A percentile compares a stretch with the other conserved stretches of the same genome.
Evolutionary conservation across 1,139 yeast genomes (phyloP).

Genomic region (Arxiozyma bovina): DNA sequence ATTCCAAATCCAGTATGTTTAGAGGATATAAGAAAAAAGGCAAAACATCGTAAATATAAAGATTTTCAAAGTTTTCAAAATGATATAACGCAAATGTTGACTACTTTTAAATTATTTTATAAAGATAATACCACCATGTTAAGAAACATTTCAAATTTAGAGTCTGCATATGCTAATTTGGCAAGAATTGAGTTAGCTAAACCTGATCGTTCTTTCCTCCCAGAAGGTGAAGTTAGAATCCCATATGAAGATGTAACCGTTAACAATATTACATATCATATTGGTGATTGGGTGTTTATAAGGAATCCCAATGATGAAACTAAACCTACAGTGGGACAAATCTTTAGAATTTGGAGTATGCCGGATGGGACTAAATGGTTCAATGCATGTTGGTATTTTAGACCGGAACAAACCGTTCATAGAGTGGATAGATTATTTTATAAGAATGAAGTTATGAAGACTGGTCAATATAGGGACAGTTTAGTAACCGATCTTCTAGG

Average conservation of each 20-base stretch:
- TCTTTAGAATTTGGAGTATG: constrained; percentile 81
- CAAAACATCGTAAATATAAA: constrained; percentile 74
- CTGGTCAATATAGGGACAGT: constrained; percentile 95
- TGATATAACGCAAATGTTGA: constrained; percentile 69
- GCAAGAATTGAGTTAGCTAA: constrained; percentile 66
- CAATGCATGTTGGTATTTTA: constrained; percentile 94
- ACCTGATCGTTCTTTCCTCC: constrained; percentile 72
- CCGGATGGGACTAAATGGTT: constrained; percentile 79
- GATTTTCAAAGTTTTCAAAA: constrained; percentile 66
- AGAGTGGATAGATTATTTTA: constrained; percentile 80
- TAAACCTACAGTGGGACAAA: constrained; percentile 88
- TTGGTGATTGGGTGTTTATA: constrained; percentile 92
- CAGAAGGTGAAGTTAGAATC: constrained; percentile 59
- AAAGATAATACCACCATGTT: constrained; percentile 48
- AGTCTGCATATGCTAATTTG: constrained; percentile 49
- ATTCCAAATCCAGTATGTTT: constrained; percentile 71
- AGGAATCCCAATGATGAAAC: constrained; percentile 78
- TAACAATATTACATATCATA: constrained; percentile 63
- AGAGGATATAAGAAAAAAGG: constrained; percentile 71
- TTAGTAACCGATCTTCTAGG: constrained; percentile 78
- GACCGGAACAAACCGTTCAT: constrained; percentile 97
- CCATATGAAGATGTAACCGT: constrained; percentile 71
- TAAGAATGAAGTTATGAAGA: constrained; percentile 89
- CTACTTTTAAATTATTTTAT: constrained; percentile 61
- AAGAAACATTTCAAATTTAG: constrained; percentile 55